Percentiles rank a stretch among this genome's conserved stretches.
These are phyloP conservation scores for Aspergillus brasiliensis DNA, from an alignment of 2,329 filamentous ascomycete species.

Conservation along the genomic window DNA sequence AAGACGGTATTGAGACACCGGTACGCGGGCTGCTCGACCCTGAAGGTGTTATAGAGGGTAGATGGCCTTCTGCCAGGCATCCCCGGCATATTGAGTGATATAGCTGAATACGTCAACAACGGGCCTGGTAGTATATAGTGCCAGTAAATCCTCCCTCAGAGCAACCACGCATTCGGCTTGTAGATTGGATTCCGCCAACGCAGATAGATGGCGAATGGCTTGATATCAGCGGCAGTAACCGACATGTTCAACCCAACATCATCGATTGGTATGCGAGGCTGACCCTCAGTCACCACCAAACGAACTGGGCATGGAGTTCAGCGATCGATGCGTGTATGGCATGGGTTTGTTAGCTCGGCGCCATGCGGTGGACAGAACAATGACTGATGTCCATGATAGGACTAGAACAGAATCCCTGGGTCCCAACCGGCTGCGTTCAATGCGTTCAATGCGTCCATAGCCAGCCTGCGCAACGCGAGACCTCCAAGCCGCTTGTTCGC, in stretches of 20 bases:
- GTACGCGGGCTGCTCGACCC: constrained; percentile 78
- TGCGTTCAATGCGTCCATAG: neutral
- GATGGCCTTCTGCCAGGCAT: constrained; percentile 85
- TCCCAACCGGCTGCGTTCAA: neutral
- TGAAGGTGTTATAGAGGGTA: constrained; percentile 81
- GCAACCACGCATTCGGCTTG: too few relatives aligned
- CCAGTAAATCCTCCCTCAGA: too few relatives aligned
- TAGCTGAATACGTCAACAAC: constrained; percentile 72
- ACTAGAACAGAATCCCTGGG: neutral
- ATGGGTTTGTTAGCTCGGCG: neutral
- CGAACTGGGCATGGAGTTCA: neutral
- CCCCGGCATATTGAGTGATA: constrained; percentile 90
- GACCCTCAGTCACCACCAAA: neutral
- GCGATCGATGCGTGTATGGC: neutral
- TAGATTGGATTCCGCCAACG: too few relatives aligned
- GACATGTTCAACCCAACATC: too few relatives aligned
- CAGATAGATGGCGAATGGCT: too few relatives aligned
- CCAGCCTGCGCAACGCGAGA: neutral
- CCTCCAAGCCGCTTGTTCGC: neutral
- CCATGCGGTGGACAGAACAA: neutral
- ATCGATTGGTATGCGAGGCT: neutral
- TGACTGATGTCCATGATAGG: neutral
- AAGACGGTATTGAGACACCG: constrained; percentile 83
- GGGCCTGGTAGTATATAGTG: constrained; percentile 28
- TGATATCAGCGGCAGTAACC: too few relatives aligned